Conservation (phyloP, 495 filamentous ascomycete genomes). For the Penicillium egyptiacum region DNA sequence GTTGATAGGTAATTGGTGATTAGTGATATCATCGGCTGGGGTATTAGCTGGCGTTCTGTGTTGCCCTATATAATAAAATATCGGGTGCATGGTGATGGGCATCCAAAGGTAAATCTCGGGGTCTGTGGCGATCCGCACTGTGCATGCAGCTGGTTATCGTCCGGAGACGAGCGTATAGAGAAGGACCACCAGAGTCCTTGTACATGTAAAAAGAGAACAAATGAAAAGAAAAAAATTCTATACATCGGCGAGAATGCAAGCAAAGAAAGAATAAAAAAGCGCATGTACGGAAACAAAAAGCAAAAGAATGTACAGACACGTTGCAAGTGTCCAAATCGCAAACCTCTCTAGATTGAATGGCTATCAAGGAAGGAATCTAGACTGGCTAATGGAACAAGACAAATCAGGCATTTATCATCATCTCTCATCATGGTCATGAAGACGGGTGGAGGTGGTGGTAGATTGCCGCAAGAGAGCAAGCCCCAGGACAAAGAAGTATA, state of each 20-base stretch:
- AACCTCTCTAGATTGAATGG: constrained; percentile 38
- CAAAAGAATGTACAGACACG: constrained; percentile 12
- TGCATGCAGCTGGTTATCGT: constrained; percentile 4
- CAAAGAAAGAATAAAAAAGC: not conserved
- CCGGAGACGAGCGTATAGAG: not conserved
- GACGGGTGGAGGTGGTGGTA: constrained; percentile 53
- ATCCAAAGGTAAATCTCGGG: not conserved
- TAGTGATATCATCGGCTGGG: constrained; percentile 1
- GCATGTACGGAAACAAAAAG: constrained; percentile 1
- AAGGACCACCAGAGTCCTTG: constrained; percentile 10
- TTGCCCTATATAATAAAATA: not conserved
- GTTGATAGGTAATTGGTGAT: constrained; percentile 3
- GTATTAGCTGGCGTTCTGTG: not conserved
- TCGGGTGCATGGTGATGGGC: not conserved
- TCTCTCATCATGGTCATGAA: constrained; percentile 56
- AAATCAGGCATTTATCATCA: constrained; percentile 53
- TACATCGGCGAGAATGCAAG: constrained; percentile 2
- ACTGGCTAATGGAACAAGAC: constrained; percentile 43
- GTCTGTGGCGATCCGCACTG: not conserved
- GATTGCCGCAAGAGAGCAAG: constrained; percentile 32
- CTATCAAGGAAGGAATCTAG: constrained; percentile 42
- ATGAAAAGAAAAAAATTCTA: not conserved
- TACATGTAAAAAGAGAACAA: constrained; percentile 8
- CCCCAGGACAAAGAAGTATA: constrained; percentile 6
- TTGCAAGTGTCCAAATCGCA: constrained; percentile 21